These are phyloP conservation scores for Botrytis byssoidea DNA, from an alignment of 2,329 filamentous ascomycete species.

Conservation along the genomic window DNA sequence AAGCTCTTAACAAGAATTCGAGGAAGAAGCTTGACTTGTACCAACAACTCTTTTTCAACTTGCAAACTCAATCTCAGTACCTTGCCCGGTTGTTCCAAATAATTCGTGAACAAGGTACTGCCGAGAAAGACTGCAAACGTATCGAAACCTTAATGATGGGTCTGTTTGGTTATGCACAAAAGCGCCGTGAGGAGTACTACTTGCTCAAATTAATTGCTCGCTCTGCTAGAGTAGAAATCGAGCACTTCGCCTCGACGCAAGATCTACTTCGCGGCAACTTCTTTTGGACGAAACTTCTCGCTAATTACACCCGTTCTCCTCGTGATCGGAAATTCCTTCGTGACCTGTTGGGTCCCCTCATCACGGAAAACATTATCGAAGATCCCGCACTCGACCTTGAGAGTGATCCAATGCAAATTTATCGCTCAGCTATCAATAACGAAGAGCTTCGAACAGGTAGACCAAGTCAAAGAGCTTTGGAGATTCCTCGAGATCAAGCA, in stretches of 20 bases:
- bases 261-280: constrained; percentile 88
- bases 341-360: constrained; percentile 78
- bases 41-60: constrained; percentile 94
- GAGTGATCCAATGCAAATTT: constrained; percentile 96
- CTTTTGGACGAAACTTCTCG: constrained; percentile 86
- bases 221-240: constrained; percentile 83
- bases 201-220: constrained; percentile 82
- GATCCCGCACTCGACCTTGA: constrained; percentile 89
- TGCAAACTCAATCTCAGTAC: constrained; percentile 96
- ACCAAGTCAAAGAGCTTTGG: constrained; percentile 75
- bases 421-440: constrained; percentile 92
- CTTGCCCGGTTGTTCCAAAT: constrained; percentile 83
- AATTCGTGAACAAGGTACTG: constrained; percentile 76
- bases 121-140: constrained; percentile 89
- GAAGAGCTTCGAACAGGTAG: constrained; percentile 91
- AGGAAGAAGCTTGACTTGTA: constrained; percentile 94
- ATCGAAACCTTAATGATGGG: constrained; percentile 95
- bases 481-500: constrained; percentile 88
- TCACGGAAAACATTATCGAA: constrained; percentile 90
- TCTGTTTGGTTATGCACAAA: constrained; percentile 94
- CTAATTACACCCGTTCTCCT: constrained; percentile 86
- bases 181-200: constrained; percentile 95
- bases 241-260: constrained; percentile 68
- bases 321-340: constrained; percentile 89
- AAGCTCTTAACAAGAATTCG: constrained; percentile 95